Percentiles rank a stretch among this genome's conserved stretches.
Conservation (phyloP, 768 basidiomycete species). For the Antrodiella citrinella region DNA sequence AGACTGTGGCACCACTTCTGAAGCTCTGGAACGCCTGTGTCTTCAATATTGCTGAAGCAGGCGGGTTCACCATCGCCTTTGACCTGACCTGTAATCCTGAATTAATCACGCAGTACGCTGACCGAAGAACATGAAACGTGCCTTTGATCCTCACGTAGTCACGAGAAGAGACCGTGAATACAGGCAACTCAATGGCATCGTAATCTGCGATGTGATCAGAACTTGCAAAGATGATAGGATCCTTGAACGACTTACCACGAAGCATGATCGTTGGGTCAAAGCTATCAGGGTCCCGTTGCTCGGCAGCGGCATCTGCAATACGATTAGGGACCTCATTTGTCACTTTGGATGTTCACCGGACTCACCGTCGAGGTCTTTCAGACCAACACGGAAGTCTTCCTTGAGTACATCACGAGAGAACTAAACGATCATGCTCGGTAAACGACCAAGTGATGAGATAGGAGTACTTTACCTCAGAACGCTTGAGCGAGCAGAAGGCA, state of each 20-base stretch:
- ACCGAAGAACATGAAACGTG: constrained; percentile 15
- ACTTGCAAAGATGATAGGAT: background rate
- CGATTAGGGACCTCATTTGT: background rate
- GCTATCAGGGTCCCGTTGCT: constrained; percentile 46
- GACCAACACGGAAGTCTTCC: constrained; percentile 49
- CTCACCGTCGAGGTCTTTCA: constrained; percentile 53
- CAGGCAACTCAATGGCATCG: constrained; percentile 49
- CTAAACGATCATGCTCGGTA: constrained; percentile 19
- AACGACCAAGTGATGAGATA: background rate
- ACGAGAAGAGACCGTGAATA: constrained; percentile 53
- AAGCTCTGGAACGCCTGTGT: constrained; percentile 49
- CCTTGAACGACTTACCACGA: constrained; percentile 32
- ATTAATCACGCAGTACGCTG: background rate
- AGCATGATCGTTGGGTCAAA: constrained; percentile 45
- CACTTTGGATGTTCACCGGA: too few species aligned
- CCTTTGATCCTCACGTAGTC: constrained; percentile 52
- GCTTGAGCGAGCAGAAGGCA: constrained; percentile 49
- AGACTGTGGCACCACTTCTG: constrained; percentile 52
- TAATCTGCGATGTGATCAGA: constrained; percentile 35
- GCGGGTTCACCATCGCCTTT: constrained; percentile 51
- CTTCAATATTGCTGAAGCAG: constrained; percentile 43
- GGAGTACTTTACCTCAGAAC: constrained; percentile 36
- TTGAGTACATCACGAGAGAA: constrained; percentile 49
- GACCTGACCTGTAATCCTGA: constrained; percentile 37
- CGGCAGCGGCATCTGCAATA: constrained; percentile 45